phyloP scores from a whole-genome alignment of 139 green algal species.

The Spirogloea muscicola region DNA sequence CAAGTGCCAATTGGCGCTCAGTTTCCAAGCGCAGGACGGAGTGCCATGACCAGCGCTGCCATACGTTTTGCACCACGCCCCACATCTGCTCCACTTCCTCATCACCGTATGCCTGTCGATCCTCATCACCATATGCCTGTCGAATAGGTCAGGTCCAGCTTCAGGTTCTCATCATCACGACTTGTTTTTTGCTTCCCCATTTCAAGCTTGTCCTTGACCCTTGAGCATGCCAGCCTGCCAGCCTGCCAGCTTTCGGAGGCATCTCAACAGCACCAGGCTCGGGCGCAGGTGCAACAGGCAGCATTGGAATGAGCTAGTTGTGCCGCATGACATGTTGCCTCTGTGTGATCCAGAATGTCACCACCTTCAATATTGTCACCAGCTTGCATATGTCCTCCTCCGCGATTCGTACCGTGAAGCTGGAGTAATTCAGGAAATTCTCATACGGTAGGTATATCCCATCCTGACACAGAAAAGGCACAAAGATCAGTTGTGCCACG shows the following conservation, averaged over 20 bases:
- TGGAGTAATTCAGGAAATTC: slow-evolving; percentile 14
- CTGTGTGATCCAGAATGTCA: too few relatives aligned
- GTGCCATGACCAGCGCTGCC: slow-evolving; percentile 17
- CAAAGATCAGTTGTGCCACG: too few relatives aligned
- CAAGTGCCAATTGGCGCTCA: background rate
- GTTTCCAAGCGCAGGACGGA: background rate
- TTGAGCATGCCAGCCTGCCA: background rate
- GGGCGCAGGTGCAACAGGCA: too few relatives aligned
- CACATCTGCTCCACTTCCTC: background rate
- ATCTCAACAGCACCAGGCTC: background rate
- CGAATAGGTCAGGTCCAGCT: too few relatives aligned
- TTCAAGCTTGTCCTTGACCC: background rate
- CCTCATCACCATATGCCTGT: background rate
- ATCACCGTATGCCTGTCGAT: background rate
- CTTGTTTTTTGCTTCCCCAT: too few relatives aligned
- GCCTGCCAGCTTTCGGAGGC: background rate
- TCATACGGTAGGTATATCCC: slow-evolving; percentile 33
- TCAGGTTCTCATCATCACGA: background rate
- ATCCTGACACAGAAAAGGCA: too few relatives aligned
- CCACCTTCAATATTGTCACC: slow-evolving; percentile 28
- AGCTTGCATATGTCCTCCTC: slow-evolving; percentile 29
- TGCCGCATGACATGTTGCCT: too few relatives aligned
- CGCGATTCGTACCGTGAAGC: slow-evolving; percentile 11
- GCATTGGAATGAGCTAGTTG: too few relatives aligned
- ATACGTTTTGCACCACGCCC: background rate